phyloP scores from a whole-genome alignment of 352 stramenopile species.

The Phytopythium sindhum region DNA sequence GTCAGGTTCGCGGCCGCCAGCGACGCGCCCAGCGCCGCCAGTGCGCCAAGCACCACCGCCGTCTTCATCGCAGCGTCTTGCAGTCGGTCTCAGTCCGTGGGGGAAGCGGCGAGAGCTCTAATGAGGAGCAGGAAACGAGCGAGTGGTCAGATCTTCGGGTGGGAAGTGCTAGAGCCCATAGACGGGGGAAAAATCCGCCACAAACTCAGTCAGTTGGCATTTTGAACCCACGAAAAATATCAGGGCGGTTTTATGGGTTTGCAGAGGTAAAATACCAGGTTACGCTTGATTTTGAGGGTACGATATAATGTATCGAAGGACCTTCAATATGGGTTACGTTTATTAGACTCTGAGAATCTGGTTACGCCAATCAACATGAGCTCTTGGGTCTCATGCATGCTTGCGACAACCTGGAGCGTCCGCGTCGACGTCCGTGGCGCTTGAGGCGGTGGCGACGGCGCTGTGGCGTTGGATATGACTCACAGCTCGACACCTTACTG shows the following conservation, averaged over 20 bases:
- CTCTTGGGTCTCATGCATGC: too few species aligned
- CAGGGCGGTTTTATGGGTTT: neutral
- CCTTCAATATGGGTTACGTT: neutral
- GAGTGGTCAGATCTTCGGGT: neutral
- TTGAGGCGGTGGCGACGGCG: neutral
- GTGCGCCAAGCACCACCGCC: neutral
- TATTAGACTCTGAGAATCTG: neutral
- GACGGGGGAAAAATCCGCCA: neutral
- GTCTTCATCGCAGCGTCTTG: neutral
- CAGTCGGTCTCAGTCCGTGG: neutral
- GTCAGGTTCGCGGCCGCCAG: conserved; percentile 3
- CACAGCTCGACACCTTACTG: too few species aligned
- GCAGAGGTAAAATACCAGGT: neutral
- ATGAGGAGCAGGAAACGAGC: neutral
- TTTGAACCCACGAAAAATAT: neutral
- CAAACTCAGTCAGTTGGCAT: too few species aligned
- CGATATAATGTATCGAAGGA: neutral
- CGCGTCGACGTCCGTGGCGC: neutral
- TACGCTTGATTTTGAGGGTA: neutral
- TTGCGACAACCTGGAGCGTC: neutral
- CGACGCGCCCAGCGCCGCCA: neutral
- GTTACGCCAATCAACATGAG: neutral
- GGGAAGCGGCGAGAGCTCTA: neutral
- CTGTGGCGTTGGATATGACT: too few species aligned
- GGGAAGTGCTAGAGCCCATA: neutral